Conservation (phyloP, 352 stramenopile genomes). For the Phytophthora nicotianae region DNA sequence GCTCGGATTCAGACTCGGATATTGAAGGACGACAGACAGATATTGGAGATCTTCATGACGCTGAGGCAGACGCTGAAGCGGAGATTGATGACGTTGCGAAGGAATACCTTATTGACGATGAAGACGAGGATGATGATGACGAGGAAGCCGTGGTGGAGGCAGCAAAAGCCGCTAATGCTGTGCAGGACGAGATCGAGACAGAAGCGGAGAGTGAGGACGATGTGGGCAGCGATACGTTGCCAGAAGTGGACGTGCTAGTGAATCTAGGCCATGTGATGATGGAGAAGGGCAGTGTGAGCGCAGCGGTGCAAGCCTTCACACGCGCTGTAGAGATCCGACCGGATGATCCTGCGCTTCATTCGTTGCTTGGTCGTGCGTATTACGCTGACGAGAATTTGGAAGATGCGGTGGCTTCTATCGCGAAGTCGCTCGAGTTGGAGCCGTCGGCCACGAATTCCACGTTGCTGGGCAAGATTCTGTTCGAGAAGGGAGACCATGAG, state of each 20-base stretch:
- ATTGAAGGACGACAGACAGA: constrained; percentile 49
- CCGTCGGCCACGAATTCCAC: constrained; percentile 85
- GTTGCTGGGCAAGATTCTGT: constrained; percentile 85
- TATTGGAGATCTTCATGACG: constrained; percentile 52
- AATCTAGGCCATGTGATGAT: constrained; percentile 84
- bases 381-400: constrained; percentile 88
- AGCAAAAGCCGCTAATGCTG: constrained; percentile 25
- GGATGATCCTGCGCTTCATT: constrained; percentile 71
- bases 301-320: constrained; percentile 81
- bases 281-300: constrained; percentile 78
- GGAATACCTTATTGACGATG: constrained; percentile 45
- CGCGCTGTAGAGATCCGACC: constrained; percentile 85
- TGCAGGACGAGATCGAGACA: constrained; percentile 17
- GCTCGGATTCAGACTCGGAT: constrained; percentile 52
- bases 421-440: constrained; percentile 71
- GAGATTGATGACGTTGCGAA: constrained; percentile 32
- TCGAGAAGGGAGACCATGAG: constrained; percentile 88
- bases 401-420: constrained; percentile 66
- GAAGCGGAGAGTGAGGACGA: constrained; percentile 51
- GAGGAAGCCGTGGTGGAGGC: constrained; percentile 33
- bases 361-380: constrained; percentile 80
- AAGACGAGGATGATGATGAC: constrained; percentile 44
- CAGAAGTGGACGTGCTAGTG: constrained; percentile 86
- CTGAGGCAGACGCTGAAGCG: constrained; percentile 41
- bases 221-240: constrained; percentile 67